phyloP scores from a whole-genome alignment of 2,329 filamentous ascomycete species.

The Colletotrichum liriopes region DNA sequence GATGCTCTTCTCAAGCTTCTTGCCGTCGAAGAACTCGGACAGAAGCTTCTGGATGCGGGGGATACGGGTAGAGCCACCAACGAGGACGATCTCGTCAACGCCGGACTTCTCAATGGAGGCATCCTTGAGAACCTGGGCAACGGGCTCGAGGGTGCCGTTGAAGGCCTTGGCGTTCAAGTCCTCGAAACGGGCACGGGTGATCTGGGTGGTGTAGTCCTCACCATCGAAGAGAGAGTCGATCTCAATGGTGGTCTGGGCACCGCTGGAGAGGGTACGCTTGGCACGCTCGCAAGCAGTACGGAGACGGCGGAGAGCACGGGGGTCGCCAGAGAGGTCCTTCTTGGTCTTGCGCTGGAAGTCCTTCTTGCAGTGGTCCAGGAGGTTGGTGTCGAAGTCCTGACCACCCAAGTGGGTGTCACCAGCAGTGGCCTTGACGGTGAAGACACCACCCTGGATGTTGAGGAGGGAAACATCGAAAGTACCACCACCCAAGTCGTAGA shows the following conservation, averaged over 20 bases:
- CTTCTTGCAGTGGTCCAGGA: slow-evolving; percentile 97
- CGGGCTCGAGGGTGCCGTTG: slow-evolving; percentile 92
- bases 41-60: slow-evolving; percentile 99
- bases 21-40: slow-evolving; percentile 98
- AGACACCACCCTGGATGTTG: slow-evolving; percentile 99
- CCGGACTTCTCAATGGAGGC: slow-evolving; percentile 88
- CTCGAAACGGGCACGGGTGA: slow-evolving; percentile 99
- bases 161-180: slow-evolving; percentile 98
- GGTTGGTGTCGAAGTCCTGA: slow-evolving; percentile 96
- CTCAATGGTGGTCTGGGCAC: slow-evolving; percentile 97
- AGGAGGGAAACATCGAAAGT: slow-evolving; percentile 99
- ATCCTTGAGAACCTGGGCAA: slow-evolving; percentile 97
- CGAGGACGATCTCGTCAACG: slow-evolving; percentile 98
- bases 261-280: slow-evolving; percentile 98
- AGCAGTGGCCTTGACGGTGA: slow-evolving; percentile 98
- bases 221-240: slow-evolving; percentile 99
- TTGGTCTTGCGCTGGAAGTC: slow-evolving; percentile 90
- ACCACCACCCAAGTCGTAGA: slow-evolving; percentile 99
- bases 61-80: slow-evolving; percentile 99
- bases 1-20: slow-evolving; percentile 99
- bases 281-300: slow-evolving; percentile 99
- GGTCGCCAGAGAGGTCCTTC: slow-evolving; percentile 84
- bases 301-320: slow-evolving; percentile 95
- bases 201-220: slow-evolving; percentile 96
- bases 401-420: slow-evolving; percentile 98